A percentile compares a stretch with the other conserved stretches of the same genome.
These are phyloP conservation scores for Plasmodium berghei DNA, from an alignment of 169 alveolate species.

Conservation along the genomic window DNA sequence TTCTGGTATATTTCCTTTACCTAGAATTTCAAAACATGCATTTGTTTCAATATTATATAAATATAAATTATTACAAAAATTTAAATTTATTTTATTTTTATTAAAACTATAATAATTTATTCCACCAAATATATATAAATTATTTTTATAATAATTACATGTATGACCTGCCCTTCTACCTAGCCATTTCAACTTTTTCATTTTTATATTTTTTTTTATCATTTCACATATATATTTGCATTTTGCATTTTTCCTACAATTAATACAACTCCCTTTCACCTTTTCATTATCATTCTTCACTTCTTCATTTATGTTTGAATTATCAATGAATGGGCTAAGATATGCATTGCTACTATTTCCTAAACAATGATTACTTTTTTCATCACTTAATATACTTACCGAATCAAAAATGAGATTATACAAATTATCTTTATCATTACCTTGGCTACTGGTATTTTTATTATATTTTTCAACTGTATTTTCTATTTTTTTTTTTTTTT, in stretches of 20 bases:
- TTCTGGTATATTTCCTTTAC: conserved; percentile 69
- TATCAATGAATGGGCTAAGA: neutral
- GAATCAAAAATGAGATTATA: conserved; percentile 25
- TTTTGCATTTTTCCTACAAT: conserved; percentile 21
- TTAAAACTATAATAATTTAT: conserved; percentile 68
- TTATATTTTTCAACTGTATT: too few species aligned
- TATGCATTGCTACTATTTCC: neutral
- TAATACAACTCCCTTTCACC: conserved; percentile 4
- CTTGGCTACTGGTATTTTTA: neutral
- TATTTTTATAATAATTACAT: conserved; percentile 70
- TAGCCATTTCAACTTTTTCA: conserved; percentile 44
- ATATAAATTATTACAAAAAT: conserved; percentile 57
- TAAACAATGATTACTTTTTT: neutral
- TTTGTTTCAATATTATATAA: conserved; percentile 67
- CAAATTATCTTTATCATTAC: neutral
- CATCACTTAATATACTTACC: neutral
- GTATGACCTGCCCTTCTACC: conserved; percentile 73
- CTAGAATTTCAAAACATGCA: conserved; percentile 61
- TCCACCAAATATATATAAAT: conserved; percentile 72
- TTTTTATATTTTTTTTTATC: conserved; percentile 27
- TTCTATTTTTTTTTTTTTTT: too few species aligned
- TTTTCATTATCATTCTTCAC: neutral
- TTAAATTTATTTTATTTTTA: conserved; percentile 56
- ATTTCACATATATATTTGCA: conserved; percentile 60
- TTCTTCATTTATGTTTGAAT: neutral